phyloP scores from a whole-genome alignment of 78 protist species.

The Paulinella micropora region DNA sequence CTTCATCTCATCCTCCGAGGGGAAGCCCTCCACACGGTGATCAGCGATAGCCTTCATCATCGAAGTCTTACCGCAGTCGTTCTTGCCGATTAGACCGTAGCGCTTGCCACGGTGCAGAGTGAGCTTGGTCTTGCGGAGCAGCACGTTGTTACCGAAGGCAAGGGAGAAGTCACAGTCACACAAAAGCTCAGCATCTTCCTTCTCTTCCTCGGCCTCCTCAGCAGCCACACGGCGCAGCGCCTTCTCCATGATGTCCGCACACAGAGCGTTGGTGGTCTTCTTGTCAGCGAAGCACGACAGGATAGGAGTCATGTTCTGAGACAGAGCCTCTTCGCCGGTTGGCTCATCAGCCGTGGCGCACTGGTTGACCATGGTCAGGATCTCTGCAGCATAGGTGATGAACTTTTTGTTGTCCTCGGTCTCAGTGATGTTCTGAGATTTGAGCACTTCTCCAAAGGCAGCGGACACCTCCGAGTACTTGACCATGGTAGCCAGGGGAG shows the following conservation, averaged over 20 bases:
- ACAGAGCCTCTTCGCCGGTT: too few species aligned
- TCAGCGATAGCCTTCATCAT: conserved; percentile 35
- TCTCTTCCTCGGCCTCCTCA: conserved; percentile 22
- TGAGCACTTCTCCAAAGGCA: neutral
- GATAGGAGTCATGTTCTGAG: too few species aligned
- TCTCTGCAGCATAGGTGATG: neutral
- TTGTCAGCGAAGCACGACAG: too few species aligned
- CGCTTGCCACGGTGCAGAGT: conserved; percentile 28
- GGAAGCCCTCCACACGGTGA: conserved; percentile 35
- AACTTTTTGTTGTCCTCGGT: neutral
- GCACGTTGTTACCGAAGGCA: conserved; percentile 50
- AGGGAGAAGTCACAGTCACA: conserved; percentile 49
- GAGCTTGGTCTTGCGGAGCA: conserved; percentile 43
- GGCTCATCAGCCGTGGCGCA: neutral
- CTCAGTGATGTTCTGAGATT: neutral
- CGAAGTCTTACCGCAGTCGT: conserved; percentile 46
- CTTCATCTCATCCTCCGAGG: conserved; percentile 26
- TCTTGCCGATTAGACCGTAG: conserved; percentile 41
- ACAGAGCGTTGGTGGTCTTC: too few species aligned
- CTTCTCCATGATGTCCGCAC: neutral
- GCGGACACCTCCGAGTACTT: neutral
- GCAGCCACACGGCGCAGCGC: neutral
- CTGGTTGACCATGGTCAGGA: neutral
- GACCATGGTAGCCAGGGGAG: neutral
- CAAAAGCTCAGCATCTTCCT: conserved; percentile 49